Percentiles rank a stretch among this genome's conserved stretches.
Conservation (phyloP, 2,329 filamentous ascomycete species). For the Sphaerostilbella broomeana region DNA sequence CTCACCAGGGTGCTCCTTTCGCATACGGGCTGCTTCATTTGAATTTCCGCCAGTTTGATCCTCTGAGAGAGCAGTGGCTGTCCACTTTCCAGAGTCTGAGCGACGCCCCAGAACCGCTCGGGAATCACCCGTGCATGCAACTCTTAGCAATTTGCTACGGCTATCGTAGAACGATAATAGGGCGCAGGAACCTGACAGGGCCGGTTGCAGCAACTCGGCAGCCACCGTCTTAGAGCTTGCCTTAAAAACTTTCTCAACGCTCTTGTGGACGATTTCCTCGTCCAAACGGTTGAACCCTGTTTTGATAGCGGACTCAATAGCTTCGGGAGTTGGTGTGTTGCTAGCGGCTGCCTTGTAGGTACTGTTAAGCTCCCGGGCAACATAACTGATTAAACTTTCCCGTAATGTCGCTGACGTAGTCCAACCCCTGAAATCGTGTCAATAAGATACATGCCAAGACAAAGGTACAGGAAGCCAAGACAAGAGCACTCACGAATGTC, state of each 20-base stretch:
- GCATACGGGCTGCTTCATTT: conserved; percentile 75
- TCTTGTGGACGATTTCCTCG: conserved; percentile 89
- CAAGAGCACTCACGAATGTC: conserved; percentile 64
- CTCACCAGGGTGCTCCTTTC: conserved; percentile 82
- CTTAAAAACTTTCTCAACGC: conserved; percentile 84
- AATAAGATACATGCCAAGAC: neutral
- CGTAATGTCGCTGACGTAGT: conserved; percentile 94
- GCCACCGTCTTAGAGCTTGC: conserved; percentile 84
- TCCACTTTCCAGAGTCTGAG: conserved; percentile 12
- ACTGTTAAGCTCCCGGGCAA: conserved; percentile 84
- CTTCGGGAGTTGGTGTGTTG: conserved; percentile 64
- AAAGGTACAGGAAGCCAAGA: neutral
- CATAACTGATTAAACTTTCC: conserved; percentile 84
- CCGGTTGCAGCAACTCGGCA: conserved; percentile 85
- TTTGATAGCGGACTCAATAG: conserved; percentile 89
- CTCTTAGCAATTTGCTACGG: conserved; percentile 75
- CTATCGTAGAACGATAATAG: conserved; percentile 95
- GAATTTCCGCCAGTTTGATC: conserved; percentile 91
- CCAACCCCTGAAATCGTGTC: conserved; percentile 60
- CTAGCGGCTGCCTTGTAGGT: conserved; percentile 72
- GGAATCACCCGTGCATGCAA: conserved; percentile 95
- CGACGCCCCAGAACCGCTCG: conserved; percentile 64
- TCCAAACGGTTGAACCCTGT: conserved; percentile 82
- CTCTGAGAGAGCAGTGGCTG: conserved; percentile 67
- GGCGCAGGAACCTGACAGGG: conserved; percentile 93